Evolutionary conservation across 257 asterid species (phyloP), one percentile per base, ranked within the genome.

Genomic region (Solanum acaule): DNA sequence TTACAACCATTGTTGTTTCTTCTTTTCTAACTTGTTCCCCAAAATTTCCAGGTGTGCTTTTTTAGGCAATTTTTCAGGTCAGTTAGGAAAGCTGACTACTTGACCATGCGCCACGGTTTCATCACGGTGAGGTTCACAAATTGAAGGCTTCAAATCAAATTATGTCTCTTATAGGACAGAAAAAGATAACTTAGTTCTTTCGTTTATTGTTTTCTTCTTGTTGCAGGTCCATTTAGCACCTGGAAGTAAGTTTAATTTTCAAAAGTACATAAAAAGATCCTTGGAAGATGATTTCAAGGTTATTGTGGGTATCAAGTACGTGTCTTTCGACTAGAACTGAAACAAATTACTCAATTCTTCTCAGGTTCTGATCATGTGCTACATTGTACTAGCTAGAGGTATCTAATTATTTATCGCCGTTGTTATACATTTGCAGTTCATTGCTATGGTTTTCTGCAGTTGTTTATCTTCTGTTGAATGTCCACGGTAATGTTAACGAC

Each of bases 251-350:
- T 97, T 97, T 90, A 94, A 97, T 90, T 97, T 97, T 88, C 99
- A 97, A 67, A 97, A 96, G 92, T 97, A 97, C 93, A 96, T 97
- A 83, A 96, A 94, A 87, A 94, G 98, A 87, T 95, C 99, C 18
- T 86, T 97, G 92, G 98, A 97, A 93, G 99, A 97, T 52, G 99
- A 97, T 92, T 97, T 97, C 91, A 97, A 97, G 95, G 93, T 95
- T 38, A 93, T 97, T 31, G 99, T 97, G 10, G 99, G 99, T 88
- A 96, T 96, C 91, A 93, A 97, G 99, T 96, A 92, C 10, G 91
- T 52, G 38, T 73, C 82, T 83, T 38, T 23, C 46, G 25, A 76
- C 87, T 68, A 77, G 3, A 81, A 81, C 40, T 44, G 67, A 81
- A 44, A 46, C 29, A 81, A 10, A 75, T 27, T 25, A 68, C 23